Conservation (phyloP, 78 protist genomes). For the Fonticula alba region DNA sequence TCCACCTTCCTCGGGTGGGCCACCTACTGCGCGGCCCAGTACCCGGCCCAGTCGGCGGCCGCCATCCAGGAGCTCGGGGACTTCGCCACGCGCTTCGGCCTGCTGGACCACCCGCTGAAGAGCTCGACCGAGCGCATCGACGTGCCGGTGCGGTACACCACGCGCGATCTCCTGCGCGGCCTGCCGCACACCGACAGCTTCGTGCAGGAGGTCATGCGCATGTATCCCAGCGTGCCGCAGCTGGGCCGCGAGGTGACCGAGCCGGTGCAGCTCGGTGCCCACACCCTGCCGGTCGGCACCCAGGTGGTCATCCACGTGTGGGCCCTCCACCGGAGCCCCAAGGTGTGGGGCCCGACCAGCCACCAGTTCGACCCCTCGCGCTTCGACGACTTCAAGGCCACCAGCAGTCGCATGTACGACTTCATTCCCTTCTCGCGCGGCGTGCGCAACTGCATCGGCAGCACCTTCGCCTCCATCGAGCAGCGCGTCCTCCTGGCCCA, state of each 20-base stretch:
- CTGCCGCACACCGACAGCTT: no score
- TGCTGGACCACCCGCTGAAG: no score
- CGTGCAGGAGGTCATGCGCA: not conserved
- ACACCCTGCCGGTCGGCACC: no score
- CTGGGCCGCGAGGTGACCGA: not conserved
- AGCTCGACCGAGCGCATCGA: no score
- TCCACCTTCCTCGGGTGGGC: no score
- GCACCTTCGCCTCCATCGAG: not conserved
- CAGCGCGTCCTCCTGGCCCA: not conserved
- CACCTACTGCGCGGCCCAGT: no score
- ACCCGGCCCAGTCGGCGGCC: no score
- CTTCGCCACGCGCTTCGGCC: no score
- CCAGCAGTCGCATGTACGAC: not conserved
- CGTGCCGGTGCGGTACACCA: no score
- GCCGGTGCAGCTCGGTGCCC: not conserved
- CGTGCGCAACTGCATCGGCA: constrained; percentile 3
- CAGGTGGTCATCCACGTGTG: not conserved
- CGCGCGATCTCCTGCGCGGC: no score
- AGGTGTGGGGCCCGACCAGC: not conserved
- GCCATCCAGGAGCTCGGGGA: no score
- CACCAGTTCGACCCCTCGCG: not conserved
- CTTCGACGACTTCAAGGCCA: not conserved
- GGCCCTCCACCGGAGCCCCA: not conserved
- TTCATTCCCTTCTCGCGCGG: constrained; percentile 3
- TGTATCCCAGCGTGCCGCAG: not conserved